Evolutionary conservation across 2,329 filamentous ascomycete species (phyloP), one percentile per base, ranked within the genome.

Genomic region (Talaromyces pinophilus): DNA sequence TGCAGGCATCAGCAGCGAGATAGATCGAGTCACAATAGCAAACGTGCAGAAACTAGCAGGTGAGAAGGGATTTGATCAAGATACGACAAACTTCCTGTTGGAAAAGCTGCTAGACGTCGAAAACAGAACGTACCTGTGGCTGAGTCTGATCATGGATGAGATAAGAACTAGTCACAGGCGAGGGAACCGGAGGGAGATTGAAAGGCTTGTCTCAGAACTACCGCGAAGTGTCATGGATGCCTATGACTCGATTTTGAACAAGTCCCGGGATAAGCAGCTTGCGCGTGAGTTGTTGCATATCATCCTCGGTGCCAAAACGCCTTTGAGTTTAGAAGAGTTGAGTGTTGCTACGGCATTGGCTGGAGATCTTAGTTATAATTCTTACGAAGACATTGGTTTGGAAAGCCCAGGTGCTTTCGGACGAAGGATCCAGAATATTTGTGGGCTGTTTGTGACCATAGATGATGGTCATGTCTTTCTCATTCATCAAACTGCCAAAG

Each of bases 71-170:
- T 48, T 64, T 38, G 52, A 59, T 15, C 3, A 40, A 33, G 30
- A 59, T 65, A 38, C n/a, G 8, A 38, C 28, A 28, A 19, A n/a
- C 1, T 50, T 50, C 17, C 42, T 66, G 28, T 30, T 76, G 17
- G 63, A 72, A 1, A 67, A 69, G 4, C 70, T 80, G 1, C 72
- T 73, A 25, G 5, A 57, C 15, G 69, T 73, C 48, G 59, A 73
- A 4, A 69, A 78, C 19, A 70, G 74, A 5, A 80, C 76, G 1
- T 80, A 80, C 60, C 72, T 80, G 1, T 80, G 78, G 78, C 69
- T 79, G 1, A 62, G 74, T 65, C 72, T 79, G 0, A 70, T 77
- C 3, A 73, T 79, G 38, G 44, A 72, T 1, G 54, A 61, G 38
- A 64, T 44, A 30, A 46, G 42, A 22, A 30, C 11, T 8, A 61